phyloP scores from a whole-genome alignment of 768 basidiomycete species.

The Leccinum sublutescens region DNA sequence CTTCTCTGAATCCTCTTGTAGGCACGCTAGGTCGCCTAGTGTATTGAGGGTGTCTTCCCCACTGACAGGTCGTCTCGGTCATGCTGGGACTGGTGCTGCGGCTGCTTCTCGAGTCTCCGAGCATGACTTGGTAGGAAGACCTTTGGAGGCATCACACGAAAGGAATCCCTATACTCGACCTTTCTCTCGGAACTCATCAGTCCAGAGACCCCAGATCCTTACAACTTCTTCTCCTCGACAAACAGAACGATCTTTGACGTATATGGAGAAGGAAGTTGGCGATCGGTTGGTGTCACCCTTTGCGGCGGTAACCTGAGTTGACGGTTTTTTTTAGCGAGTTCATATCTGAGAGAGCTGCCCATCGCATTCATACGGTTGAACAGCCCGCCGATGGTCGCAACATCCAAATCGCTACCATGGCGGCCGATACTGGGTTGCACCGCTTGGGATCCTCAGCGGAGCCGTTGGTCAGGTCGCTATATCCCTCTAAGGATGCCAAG shows the following conservation, averaged over 20 bases:
- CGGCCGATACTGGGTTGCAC: not conserved
- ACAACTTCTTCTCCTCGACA: not conserved
- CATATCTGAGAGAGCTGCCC: not conserved
- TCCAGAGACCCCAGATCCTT: not conserved
- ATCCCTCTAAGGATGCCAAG: not conserved
- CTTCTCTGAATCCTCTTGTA: conserved; percentile 12
- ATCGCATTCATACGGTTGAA: not conserved
- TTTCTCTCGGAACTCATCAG: not conserved
- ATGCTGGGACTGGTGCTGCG: not conserved
- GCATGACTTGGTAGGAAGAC: not conserved
- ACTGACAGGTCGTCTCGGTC: conserved; percentile 3
- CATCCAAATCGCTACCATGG: not conserved
- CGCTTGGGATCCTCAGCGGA: not conserved
- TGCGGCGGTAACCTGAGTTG: not conserved
- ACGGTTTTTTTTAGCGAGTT: conserved; percentile 7
- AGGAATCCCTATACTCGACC: conserved; percentile 9
- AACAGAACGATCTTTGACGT: not conserved
- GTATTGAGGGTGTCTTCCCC: conserved; percentile 13
- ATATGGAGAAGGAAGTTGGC: not conserved
- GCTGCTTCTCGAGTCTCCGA: not conserved
- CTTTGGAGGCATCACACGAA: conserved; percentile 2
- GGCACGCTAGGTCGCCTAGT: not conserved
- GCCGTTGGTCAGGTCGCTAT: not conserved
- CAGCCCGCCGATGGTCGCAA: not conserved
- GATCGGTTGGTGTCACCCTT: conserved; percentile 10